phyloP scores from a whole-genome alignment of 768 basidiomycete species.

The Daedaleopsis sinensis region DNA sequence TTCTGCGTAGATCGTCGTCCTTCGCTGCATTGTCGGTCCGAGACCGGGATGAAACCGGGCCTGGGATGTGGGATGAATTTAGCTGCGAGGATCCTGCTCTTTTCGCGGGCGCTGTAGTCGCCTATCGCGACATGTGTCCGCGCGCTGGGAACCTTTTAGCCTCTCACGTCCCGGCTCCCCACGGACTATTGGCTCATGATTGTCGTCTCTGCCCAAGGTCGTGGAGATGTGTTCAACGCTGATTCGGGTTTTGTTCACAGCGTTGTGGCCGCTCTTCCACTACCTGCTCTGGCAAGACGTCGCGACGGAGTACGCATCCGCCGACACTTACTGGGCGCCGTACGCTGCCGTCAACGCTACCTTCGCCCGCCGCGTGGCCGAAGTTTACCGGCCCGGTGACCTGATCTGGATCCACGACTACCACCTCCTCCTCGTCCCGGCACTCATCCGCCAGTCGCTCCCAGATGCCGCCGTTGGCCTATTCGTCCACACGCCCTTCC shows the following conservation, averaged over 20 bases:
- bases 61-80: conserved; percentile 2
- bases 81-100: neutral
- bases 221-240: neutral
- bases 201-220: neutral
- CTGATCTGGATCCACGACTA: conserved; percentile 96
- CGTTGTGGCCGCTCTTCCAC: conserved; percentile 97
- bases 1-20: neutral
- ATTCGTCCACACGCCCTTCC: conserved; percentile 98
- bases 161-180: conserved; percentile 3
- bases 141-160: conserved; percentile 9
- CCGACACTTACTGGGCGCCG: conserved; percentile 79
- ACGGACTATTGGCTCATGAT: neutral
- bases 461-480: conserved; percentile 79
- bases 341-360: conserved; percentile 84
- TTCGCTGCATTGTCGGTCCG: conserved; percentile 16
- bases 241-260: conserved; percentile 39
- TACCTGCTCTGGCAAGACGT: conserved; percentile 98
- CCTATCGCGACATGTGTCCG: neutral
- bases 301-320: conserved; percentile 84
- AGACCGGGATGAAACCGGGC: conserved; percentile 4
- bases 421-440: conserved; percentile 90
- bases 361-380: conserved; percentile 76
- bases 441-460: conserved; percentile 74
- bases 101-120: neutral
- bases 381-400: conserved; percentile 77